These are phyloP conservation scores for Neofusicoccum sp. DNA, from an alignment of 2,329 filamentous ascomycete species.

Conservation along the genomic window DNA sequence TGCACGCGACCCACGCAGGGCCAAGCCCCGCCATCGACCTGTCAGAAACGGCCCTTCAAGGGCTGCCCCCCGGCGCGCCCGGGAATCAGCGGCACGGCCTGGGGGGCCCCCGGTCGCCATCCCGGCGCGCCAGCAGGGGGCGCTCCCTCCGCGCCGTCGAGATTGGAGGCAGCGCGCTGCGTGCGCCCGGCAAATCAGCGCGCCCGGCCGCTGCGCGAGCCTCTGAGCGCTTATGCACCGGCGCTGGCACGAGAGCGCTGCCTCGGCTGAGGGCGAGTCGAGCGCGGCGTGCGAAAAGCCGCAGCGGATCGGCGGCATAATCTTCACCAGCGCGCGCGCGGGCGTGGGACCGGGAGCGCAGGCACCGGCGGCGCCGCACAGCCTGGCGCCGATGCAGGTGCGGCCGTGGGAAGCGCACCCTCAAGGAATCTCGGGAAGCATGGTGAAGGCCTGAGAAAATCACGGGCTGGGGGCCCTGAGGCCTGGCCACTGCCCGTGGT, in stretches of 20 bases:
- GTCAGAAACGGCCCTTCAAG: conserved; percentile 23
- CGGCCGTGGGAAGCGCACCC: conserved; percentile 19
- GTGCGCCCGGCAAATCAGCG: conserved; percentile 19
- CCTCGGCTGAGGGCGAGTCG: not conserved
- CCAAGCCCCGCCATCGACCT: conserved; percentile 23
- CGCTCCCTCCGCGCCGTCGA: conserved; percentile 18
- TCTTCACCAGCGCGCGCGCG: conserved; percentile 15
- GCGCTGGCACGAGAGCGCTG: conserved; percentile 4
- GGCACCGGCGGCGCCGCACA: conserved; percentile 11
- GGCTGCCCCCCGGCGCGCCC: conserved; percentile 15
- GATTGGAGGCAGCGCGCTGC: conserved; percentile 12
- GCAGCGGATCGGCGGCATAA: conserved; percentile 23
- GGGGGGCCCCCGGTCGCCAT: not conserved
- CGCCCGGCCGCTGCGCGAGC: not conserved
- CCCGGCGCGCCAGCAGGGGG: conserved; percentile 16
- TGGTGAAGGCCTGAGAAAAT: conserved; percentile 24
- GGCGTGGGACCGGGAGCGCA: conserved; percentile 14
- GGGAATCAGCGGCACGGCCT: conserved; percentile 17
- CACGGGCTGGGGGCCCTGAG: conserved; percentile 15
- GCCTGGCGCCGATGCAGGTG: conserved; percentile 6
- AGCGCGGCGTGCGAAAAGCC: not conserved
- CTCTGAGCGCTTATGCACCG: conserved; percentile 21
- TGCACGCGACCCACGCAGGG: conserved; percentile 15
- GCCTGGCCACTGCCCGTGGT: conserved; percentile 17
- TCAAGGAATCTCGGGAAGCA: conserved; percentile 26